These are phyloP conservation scores for Penicillium sp. DNA, from an alignment of 2,329 filamentous ascomycete genomes.

Conservation along the genomic window DNA sequence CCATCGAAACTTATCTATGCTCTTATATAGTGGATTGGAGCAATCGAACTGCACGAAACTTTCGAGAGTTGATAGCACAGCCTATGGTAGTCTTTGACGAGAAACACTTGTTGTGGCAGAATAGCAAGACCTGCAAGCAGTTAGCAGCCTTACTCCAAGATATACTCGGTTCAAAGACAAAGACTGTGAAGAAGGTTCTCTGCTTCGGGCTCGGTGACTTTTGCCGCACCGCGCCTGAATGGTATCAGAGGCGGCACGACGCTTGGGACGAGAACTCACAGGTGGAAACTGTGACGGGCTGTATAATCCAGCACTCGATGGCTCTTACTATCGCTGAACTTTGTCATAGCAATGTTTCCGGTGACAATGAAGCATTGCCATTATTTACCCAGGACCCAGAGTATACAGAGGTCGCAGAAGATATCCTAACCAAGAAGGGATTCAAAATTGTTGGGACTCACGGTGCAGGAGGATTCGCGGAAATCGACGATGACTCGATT, in stretches of 20 bases:
- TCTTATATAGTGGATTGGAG: slow-evolving; percentile 22
- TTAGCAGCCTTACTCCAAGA: slow-evolving; percentile 13
- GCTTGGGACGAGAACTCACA: slow-evolving; percentile 14
- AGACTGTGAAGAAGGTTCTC: slow-evolving; percentile 17
- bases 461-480: slow-evolving; percentile 18
- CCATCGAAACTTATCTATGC: slow-evolving; percentile 17
- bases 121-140: slow-evolving; percentile 16
- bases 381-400: slow-evolving; percentile 17
- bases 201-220: slow-evolving; percentile 21
- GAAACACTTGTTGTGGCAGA: slow-evolving; percentile 16
- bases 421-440: slow-evolving; percentile 13
- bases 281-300: slow-evolving; percentile 11
- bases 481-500: slow-evolving; percentile 20
- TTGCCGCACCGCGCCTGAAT: slow-evolving; percentile 18
- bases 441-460: slow-evolving; percentile 17
- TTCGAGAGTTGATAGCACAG: slow-evolving; percentile 19
- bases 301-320: slow-evolving; percentile 20
- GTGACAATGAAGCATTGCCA: slow-evolving; percentile 11
- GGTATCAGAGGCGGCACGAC: slow-evolving; percentile 13
- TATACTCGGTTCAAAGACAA: slow-evolving; percentile 10
- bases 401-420: slow-evolving; percentile 15
- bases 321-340: slow-evolving; percentile 21
- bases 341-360: too few relatives aligned
- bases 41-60: slow-evolving; percentile 18
- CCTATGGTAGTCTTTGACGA: slow-evolving; percentile 19